Conservation (phyloP, 768 basidiomycete species). For the Scleroderma bovista region DNA sequence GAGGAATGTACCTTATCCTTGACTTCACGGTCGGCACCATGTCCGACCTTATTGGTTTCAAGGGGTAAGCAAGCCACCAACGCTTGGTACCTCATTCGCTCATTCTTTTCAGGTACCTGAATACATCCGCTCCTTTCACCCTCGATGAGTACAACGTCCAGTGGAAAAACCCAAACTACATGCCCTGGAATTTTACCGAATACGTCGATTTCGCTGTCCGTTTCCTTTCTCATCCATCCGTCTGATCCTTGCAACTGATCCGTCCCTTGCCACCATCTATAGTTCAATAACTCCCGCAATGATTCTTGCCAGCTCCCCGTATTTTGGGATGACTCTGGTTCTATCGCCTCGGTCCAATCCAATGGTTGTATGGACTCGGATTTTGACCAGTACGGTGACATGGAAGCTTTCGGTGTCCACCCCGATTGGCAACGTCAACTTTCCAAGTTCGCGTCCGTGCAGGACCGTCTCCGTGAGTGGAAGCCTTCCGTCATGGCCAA, state of each 20-base stretch:
- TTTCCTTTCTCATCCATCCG: conserved; percentile 3
- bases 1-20: conserved; percentile 87
- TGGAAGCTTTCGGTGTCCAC: conserved; percentile 96
- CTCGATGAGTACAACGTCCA: conserved; percentile 65
- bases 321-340: conserved; percentile 79
- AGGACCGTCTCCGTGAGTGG: conserved; percentile 96
- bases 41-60: conserved; percentile 80
- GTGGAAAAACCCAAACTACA: conserved; percentile 72
- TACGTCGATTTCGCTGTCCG: conserved; percentile 78
- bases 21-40: conserved; percentile 96
- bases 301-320: conserved; percentile 66
- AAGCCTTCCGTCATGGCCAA: conserved; percentile 70
- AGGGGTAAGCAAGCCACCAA: conserved; percentile 50
- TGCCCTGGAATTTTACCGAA: conserved; percentile 81
- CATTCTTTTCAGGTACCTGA: conserved; percentile 48
- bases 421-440: conserved; percentile 92
- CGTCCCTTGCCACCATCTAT: background rate
- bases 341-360: conserved; percentile 41
- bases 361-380: conserved; percentile 77
- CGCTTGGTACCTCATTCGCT: conserved; percentile 6
- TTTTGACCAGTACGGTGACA: conserved; percentile 94
- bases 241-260: conserved; percentile 2
- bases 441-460: conserved; percentile 92
- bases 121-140: conserved; percentile 74
- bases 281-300: conserved; percentile 71